A percentile compares a stretch with the other conserved stretches of the same genome.
Evolutionary conservation across 208 protist genomes (phyloP).

Genomic region (Trypanosoma avium): DNA sequence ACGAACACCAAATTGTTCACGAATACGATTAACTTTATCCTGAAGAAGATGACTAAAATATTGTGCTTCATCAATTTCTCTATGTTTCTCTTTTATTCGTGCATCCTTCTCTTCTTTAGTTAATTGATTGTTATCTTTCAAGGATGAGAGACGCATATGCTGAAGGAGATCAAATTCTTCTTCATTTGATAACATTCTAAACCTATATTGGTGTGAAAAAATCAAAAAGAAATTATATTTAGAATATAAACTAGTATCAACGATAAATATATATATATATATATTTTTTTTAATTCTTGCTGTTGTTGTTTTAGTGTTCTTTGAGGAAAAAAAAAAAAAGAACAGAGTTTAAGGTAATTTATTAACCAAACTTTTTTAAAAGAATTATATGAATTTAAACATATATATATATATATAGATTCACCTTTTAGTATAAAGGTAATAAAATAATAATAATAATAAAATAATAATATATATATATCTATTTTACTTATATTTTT

Average conservation of each 20-base stretch:
- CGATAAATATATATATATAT: no score
- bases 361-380: no score
- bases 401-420: no score
- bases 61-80: conserved; percentile 14
- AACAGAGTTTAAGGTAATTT: no score
- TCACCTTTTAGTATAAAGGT: no score
- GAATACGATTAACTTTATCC: conserved; percentile 16
- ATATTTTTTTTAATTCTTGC: no score
- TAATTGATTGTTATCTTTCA: conserved; percentile 21
- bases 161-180: conserved; percentile 24
- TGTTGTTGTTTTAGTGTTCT: no score
- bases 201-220: not conserved
- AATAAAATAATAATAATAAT: no score
- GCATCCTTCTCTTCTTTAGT: conserved; percentile 4
- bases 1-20: conserved; percentile 14
- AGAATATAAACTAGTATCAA: no score
- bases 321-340: no score
- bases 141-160: conserved; percentile 10
- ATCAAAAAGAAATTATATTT: not conserved
- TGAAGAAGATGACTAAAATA: conserved; percentile 12
- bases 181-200: not conserved
- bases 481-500: not conserved
- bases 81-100: not conserved
- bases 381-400: no score
- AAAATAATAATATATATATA: not conserved